Base-by-base conservation (phyloP, 2,329 filamentous ascomycete species). In the Penicillium thymicola region DNA sequence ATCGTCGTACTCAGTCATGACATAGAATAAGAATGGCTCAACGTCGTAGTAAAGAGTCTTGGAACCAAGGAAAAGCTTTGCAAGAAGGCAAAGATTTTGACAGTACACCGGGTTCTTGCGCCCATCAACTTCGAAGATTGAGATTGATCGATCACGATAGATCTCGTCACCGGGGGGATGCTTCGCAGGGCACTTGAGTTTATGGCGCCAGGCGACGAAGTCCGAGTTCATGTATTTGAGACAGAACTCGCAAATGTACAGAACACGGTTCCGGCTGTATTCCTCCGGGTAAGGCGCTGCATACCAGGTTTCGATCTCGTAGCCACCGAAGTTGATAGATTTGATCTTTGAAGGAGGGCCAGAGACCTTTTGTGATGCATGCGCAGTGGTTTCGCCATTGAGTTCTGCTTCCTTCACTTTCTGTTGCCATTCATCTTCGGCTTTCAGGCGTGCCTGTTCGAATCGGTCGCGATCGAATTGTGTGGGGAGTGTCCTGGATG, bases 231-330 rank as follows among this genome's bases (percentile, higher is more conserved):
- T 97, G 78, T 99, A 99, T 76, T 97, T 99, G 58, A 99, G 81
- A 72, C 94, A 99, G 74, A 97, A 99, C 74, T 99, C 95, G 81
- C 94, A 99, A 61, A 99, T 97, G 75, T 96, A 97, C n/a, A 99
- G 83, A 37, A 96, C 89, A 30, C 90, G 88, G 71, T 99, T 97
- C 62, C 93, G 87, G 72, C 92, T 97, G 79, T 99, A 99, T 75
- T 99, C 94, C 72, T 97, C 94, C 0, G 94, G 94, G 71, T 99
- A 99, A 13, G 94, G 95, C 38, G 94, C 94, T 30, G 94, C 93
- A 76, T 99, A 97, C 92, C 94, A 97, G 3, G 94, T 99, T 72
- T 99, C 94, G 66, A 99, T 99, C 74, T 99, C 94, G 82, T 89
- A 95, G 50, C 92, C 91, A 44, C 94, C 94, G 76, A 99, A 97